phyloP scores from a whole-genome alignment of 441 rosid species.

The Pelargonium myrrhifolium region DNA sequence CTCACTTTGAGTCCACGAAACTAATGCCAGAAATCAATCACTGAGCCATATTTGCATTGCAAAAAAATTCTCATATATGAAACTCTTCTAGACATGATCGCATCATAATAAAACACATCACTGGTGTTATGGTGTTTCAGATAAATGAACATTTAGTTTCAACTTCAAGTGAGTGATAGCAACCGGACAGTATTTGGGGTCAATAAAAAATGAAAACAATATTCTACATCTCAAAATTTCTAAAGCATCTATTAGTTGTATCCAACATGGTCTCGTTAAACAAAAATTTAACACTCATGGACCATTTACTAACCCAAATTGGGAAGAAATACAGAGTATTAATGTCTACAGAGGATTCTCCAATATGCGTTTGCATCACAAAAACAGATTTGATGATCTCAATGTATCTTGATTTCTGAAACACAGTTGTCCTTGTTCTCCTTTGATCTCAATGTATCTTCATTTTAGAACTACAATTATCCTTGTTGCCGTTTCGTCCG shows the following conservation, averaged over 20 bases:
- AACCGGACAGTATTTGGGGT: no score
- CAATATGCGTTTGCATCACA: no score
- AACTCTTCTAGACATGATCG: no score
- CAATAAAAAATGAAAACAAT: background rate
- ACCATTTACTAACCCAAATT: slow-evolving; percentile 4
- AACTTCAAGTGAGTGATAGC: no score
- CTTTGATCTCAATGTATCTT: background rate
- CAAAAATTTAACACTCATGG: background rate
- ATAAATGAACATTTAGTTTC: no score
- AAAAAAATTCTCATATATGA: no score
- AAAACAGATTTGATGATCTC: background rate
- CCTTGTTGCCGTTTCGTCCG: slow-evolving; percentile 20
- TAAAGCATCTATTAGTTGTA: background rate
- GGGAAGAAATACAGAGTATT: background rate
- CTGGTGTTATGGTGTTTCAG: no score
- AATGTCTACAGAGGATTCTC: background rate
- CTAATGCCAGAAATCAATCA: background rate
- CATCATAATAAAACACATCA: no score
- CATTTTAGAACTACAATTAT: slow-evolving; percentile 1
- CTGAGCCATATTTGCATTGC: background rate
- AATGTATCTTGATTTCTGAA: background rate
- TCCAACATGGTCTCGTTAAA: background rate
- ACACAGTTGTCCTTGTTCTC: background rate
- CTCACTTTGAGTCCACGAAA: no score
- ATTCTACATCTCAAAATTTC: background rate